Percentiles rank a stretch among this genome's conserved stretches.
Conservation (phyloP, 2,329 filamentous ascomycete species). For the Endocalyx cinctus region DNA sequence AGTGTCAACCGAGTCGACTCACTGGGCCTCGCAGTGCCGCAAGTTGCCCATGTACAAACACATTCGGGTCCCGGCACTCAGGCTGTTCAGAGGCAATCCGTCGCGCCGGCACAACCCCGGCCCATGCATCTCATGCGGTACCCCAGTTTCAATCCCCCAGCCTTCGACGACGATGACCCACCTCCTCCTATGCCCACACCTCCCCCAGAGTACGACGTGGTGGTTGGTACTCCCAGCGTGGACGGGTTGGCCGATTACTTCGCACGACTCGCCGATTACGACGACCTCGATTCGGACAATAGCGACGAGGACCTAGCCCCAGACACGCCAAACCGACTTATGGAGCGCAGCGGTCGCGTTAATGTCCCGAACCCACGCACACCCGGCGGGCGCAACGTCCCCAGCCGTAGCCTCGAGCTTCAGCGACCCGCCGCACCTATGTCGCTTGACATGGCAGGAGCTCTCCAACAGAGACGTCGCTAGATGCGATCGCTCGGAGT, state of each 20-base stretch:
- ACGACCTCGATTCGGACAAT: conserved; percentile 38
- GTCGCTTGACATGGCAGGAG: conserved; percentile 21
- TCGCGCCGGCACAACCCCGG: conserved; percentile 39
- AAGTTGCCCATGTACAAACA: conserved; percentile 50
- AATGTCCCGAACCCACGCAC: conserved; percentile 55
- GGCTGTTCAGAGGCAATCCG: conserved; percentile 19
- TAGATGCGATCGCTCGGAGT: too few species aligned
- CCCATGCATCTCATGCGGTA: conserved; percentile 81
- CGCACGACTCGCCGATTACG: conserved; percentile 68
- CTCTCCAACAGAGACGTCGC: conserved; percentile 19
- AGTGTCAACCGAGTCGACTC: conserved; percentile 15
- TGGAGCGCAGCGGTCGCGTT: conserved; percentile 49
- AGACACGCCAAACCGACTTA: conserved; percentile 34
- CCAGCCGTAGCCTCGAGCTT: conserved; percentile 55
- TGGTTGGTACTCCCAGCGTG: conserved; percentile 65
- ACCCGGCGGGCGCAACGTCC: conserved; percentile 47
- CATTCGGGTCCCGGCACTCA: conserved; percentile 17
- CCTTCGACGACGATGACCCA: conserved; percentile 76
- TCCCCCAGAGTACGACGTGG: conserved; percentile 77
- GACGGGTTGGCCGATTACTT: conserved; percentile 83
- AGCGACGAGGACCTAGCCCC: conserved; percentile 22
- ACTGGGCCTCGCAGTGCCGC: conserved; percentile 41
- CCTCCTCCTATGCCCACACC: conserved; percentile 68
- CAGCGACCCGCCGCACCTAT: conserved; percentile 34
- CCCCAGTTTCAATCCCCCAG: conserved; percentile 83